These are phyloP conservation scores for Chaetomium strumarium DNA, from an alignment of 2,329 filamentous ascomycete genomes.

Conservation along the genomic window DNA sequence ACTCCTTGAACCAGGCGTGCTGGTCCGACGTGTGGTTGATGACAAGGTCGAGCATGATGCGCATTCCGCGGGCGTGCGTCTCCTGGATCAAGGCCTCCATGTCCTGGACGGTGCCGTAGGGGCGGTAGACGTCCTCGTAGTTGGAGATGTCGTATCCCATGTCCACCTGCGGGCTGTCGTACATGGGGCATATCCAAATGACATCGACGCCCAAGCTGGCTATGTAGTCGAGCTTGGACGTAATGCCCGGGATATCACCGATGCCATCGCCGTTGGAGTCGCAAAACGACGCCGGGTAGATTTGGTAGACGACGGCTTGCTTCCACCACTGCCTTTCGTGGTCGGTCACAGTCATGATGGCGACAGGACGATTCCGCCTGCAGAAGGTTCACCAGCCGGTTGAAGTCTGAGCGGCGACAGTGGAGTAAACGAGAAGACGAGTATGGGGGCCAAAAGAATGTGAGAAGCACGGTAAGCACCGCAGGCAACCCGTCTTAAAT, in stretches of 20 bases:
- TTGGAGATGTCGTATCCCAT: conserved; percentile 65
- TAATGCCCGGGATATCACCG: conserved; percentile 48
- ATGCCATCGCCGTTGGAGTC: conserved; percentile 49
- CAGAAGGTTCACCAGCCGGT: no score
- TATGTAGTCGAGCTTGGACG: conserved; percentile 47
- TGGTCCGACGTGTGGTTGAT: conserved; percentile 72
- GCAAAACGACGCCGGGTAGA: conserved; percentile 51
- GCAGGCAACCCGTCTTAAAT: no score
- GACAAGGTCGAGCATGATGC: conserved; percentile 67
- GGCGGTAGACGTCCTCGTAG: conserved; percentile 50
- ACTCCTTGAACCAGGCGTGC: conserved; percentile 66
- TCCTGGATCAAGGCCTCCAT: conserved; percentile 55
- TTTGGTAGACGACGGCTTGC: conserved; percentile 49
- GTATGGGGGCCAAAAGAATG: no score
- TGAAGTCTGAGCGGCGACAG: no score
- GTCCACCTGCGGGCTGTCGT: conserved; percentile 36
- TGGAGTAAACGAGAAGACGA: background rate
- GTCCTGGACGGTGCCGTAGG: conserved; percentile 60
- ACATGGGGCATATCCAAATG: conserved; percentile 40
- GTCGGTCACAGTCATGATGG: conserved; percentile 8
- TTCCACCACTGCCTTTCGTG: conserved; percentile 43
- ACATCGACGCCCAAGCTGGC: conserved; percentile 44
- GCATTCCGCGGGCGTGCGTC: conserved; percentile 52
- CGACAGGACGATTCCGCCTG: no score
- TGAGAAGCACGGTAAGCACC: no score